A percentile compares a stretch with the other conserved stretches of the same genome.
These are phyloP conservation scores for Stachybotrys echinatus DNA, from an alignment of 2,329 filamentous ascomycete species.

Conservation along the genomic window DNA sequence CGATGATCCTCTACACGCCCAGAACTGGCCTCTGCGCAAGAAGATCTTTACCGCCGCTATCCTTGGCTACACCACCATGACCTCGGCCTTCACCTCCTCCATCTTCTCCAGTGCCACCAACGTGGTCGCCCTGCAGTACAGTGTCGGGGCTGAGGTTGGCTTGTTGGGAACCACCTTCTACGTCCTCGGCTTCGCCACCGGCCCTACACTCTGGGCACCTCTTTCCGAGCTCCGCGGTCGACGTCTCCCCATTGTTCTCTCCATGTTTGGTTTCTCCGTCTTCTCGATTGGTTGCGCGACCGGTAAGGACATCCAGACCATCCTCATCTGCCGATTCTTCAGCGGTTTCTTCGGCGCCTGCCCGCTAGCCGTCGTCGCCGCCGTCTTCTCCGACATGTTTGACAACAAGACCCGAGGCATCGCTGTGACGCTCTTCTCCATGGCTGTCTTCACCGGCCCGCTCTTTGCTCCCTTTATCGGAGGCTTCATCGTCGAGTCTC, in stretches of 20 bases:
- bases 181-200: slow-evolving; percentile 67
- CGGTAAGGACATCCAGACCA: slow-evolving; percentile 61
- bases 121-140: slow-evolving; percentile 50
- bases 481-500: slow-evolving; percentile 57
- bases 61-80: slow-evolving; percentile 68
- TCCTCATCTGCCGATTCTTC: slow-evolving; percentile 70
- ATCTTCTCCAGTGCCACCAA: slow-evolving; percentile 66
- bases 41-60: slow-evolving; percentile 68
- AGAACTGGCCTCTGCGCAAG: slow-evolving; percentile 79
- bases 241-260: slow-evolving; percentile 52
- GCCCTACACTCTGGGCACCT: slow-evolving; percentile 67
- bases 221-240: slow-evolving; percentile 68
- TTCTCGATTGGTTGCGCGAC: slow-evolving; percentile 62
- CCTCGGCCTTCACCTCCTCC: slow-evolving; percentile 66
- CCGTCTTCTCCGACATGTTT: slow-evolving; percentile 69
- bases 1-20: slow-evolving; percentile 76
- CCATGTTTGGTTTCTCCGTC: slow-evolving; percentile 65
- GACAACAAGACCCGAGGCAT: slow-evolving; percentile 56
- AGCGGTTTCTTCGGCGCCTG: slow-evolving; percentile 67
- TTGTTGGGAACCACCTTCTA: slow-evolving; percentile 63
- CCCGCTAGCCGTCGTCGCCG: slow-evolving; percentile 63
- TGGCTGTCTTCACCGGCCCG: slow-evolving; percentile 58
- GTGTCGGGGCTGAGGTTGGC: slow-evolving; percentile 57
- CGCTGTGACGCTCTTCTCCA: slow-evolving; percentile 37
- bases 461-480: slow-evolving; percentile 64